Evolutionary conservation across 208 protist species (phyloP), one percentile per base, ranked within the genome.

Genomic region (Dictyostelium gargantuum): DNA sequence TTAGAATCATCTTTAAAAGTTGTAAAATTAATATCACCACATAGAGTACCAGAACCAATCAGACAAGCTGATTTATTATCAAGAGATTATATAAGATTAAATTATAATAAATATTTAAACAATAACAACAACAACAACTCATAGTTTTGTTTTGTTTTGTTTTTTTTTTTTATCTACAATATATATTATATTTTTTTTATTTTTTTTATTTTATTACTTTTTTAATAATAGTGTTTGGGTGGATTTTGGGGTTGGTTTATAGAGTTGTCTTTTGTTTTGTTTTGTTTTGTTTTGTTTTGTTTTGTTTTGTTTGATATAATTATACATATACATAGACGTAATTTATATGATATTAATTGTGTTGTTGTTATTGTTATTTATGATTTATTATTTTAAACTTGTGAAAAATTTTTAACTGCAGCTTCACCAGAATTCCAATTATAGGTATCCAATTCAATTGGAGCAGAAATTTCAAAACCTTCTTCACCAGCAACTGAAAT

Each of bases 21-120:
- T 15, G 92, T 97, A 9, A 91, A 86, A 19, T 56, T 32, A 19
- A 97, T 96, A 82, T 96, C 95, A 72, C 89, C 56, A 6, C 92
- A 97, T 68, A 95, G 98, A 46, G 94, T 99, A 5, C 98, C 98
- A 0, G 98, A 99, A 93, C 98, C 98, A 9, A 96, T 98, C 11
- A 95, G 98, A 11, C 97, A 97, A 46, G 98, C 98, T 6, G 98
- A 99, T 89, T 79, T 98, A 38, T 84, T 72, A 70, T 98, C 98
- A 11, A 94, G 98, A 42, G 96, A 97, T 40, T 98, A 58, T 52
- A 85, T 85, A 11, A 73, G 80, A 75, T 46, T 61, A 40, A 73
- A 85, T 58, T 85, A 48, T 48, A 85, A 85, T 63, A 50, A 50
- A n/a, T n/a, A n/a, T n/a, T n/a, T n/a, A n/a, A 26, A 44, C 19